phyloP scores from a whole-genome alignment of 1,284 basidiomycete species.

The Ustilago curta region DNA sequence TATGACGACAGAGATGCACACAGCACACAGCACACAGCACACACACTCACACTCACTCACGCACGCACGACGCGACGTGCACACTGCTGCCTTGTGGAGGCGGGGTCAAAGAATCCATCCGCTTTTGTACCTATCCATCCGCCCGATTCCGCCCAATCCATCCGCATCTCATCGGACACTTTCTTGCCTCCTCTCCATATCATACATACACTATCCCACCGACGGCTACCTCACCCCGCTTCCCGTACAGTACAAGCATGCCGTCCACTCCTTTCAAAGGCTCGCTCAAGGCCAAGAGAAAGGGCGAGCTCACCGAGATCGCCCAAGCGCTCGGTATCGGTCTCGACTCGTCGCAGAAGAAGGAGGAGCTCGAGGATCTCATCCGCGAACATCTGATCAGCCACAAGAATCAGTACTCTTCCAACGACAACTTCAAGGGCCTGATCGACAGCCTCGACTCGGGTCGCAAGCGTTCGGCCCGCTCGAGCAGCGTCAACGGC shows the following conservation, averaged over 20 bases:
- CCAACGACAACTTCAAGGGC: conserved; percentile 49
- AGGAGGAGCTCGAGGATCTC: conserved; percentile 58
- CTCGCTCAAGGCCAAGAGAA: conserved; percentile 58
- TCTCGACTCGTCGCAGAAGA: conserved; percentile 41
- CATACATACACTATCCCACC: neutral
- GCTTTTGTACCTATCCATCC: conserved; percentile 38
- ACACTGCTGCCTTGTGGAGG: conserved; percentile 10
- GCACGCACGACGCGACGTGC: neutral
- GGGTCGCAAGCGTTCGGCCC: conserved; percentile 36
- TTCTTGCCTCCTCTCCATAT: conserved; percentile 19
- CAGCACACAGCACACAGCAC: too few relatives aligned
- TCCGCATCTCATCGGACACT: conserved; percentile 9
- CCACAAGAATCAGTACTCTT: conserved; percentile 42
- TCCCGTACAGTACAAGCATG: conserved; percentile 16
- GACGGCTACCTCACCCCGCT: conserved; percentile 1
- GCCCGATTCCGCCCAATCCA: conserved; percentile 18
- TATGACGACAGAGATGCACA: conserved; percentile 11
- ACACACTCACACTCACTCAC: too few relatives aligned
- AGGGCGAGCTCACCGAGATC: conserved; percentile 60
- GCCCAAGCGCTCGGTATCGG: conserved; percentile 54
- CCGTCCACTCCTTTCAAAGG: conserved; percentile 53
- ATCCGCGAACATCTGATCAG: conserved; percentile 51
- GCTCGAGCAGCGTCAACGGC: conserved; percentile 51
- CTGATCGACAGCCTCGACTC: conserved; percentile 59
- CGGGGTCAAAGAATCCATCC: conserved; percentile 33